These are phyloP conservation scores for Melanopsichium pennsylvanicum DNA, from an alignment of 1,284 basidiomycete genomes.

Conservation along the genomic window DNA sequence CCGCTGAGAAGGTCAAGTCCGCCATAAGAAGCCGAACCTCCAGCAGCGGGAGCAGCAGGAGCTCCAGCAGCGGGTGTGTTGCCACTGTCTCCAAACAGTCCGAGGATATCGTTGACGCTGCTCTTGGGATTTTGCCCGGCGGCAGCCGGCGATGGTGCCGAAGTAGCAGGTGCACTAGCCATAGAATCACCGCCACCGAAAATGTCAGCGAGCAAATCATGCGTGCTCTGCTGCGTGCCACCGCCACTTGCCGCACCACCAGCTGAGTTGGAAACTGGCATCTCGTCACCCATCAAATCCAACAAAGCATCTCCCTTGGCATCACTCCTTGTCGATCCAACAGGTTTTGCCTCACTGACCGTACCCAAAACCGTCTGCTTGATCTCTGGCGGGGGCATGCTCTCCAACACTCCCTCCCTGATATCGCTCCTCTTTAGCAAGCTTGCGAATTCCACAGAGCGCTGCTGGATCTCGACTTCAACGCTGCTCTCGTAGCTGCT, in stretches of 20 bases:
- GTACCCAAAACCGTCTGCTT: constrained; percentile 67
- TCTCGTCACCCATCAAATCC: constrained; percentile 61
- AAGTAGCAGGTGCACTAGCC: constrained; percentile 66
- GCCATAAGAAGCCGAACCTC: constrained; percentile 21
- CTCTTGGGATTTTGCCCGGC: constrained; percentile 67
- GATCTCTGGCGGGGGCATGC: constrained; percentile 97
- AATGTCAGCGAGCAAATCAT: constrained; percentile 91
- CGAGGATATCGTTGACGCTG: constrained; percentile 87
- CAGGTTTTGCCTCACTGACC: constrained; percentile 59
- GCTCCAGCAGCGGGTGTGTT: constrained; percentile 61
- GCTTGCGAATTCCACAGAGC: constrained; percentile 91
- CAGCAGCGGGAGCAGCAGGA: constrained; percentile 19
- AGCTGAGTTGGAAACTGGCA: constrained; percentile 20
- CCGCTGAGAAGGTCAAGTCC: constrained; percentile 63
- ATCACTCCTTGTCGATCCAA: constrained; percentile 62
- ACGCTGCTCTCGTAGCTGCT: constrained; percentile 79
- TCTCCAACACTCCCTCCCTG: constrained; percentile 88
- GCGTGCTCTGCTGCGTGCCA: constrained; percentile 73
- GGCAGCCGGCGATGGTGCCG: constrained; percentile 16
- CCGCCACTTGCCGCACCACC: constrained; percentile 8
- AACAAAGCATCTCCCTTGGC: constrained; percentile 52
- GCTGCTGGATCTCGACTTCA: constrained; percentile 93
- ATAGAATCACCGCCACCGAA: constrained; percentile 76
- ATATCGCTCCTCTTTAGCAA: constrained; percentile 76
- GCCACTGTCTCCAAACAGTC: constrained; percentile 76